A percentile compares a stretch with the other conserved stretches of the same genome.
Conservation (phyloP, 164 flowering plant species). For the Liriodendron chinense region DNA sequence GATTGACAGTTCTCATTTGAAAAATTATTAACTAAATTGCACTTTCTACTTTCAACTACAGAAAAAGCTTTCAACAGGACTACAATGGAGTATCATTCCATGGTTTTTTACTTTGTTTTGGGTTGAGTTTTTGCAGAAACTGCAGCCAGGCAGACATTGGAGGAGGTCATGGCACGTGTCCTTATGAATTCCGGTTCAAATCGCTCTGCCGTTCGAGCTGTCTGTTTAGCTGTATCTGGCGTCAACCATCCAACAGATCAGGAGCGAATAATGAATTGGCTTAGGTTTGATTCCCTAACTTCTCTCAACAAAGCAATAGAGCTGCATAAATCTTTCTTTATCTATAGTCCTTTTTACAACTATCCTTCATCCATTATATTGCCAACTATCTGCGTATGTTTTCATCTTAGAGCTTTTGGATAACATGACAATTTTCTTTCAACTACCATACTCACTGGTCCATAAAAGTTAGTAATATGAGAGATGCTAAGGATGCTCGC, state of each 20-base stretch:
- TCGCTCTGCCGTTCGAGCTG: constrained; percentile 70
- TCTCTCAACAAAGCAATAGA: not conserved
- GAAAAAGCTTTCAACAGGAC: not conserved
- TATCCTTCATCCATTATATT: no score
- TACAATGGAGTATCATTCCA: not conserved
- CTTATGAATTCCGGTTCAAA: constrained; percentile 56
- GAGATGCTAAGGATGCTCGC: no score
- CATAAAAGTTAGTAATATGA: no score
- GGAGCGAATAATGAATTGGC: constrained; percentile 69
- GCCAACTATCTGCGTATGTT: no score
- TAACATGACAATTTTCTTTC: no score
- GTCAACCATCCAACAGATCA: constrained; percentile 90
- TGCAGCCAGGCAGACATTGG: constrained; percentile 78
- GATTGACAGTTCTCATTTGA: not conserved
- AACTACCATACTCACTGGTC: no score
- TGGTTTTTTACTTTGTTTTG: not conserved
- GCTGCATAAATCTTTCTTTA: no score
- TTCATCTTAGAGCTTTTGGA: no score
- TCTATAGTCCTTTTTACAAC: no score
- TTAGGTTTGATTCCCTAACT: constrained; percentile 51
- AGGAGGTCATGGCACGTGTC: constrained; percentile 81
- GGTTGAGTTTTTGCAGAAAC: constrained; percentile 42
- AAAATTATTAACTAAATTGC: not conserved
- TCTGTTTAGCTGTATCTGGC: constrained; percentile 89
- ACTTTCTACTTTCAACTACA: not conserved